Percentiles rank a stretch among this genome's conserved stretches.
These are phyloP conservation scores for Monsonia emarginata DNA, from an alignment of 441 rosid genomes.

Conservation along the genomic window DNA sequence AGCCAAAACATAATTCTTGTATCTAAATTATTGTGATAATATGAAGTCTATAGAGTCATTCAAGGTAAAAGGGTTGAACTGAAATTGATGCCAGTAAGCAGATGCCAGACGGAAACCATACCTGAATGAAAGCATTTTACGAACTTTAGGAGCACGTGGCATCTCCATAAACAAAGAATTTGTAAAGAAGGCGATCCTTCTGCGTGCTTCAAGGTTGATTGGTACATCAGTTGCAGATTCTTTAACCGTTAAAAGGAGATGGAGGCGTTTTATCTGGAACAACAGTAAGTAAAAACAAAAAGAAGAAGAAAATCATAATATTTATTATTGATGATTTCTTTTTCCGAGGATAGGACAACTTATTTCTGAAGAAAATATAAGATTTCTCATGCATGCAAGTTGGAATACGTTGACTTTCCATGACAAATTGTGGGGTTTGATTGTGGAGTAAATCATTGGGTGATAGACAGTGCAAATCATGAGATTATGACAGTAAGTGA, in stretches of 20 bases:
- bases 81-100: not conserved
- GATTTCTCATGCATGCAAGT: not conserved
- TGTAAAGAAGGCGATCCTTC: constrained; percentile 87
- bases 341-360: no score
- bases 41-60: not conserved
- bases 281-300: constrained; percentile 12
- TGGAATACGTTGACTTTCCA: not conserved
- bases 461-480: no score
- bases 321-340: constrained; percentile 1
- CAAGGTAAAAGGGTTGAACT: not conserved
- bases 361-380: not conserved
- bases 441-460: no score
- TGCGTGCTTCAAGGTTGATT: constrained; percentile 89
- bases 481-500: no score
- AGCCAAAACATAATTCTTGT: not conserved
- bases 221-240: constrained; percentile 90
- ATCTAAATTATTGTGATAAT: not conserved
- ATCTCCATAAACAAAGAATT: constrained; percentile 97
- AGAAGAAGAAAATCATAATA: no score
- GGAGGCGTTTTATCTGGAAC: constrained; percentile 74
- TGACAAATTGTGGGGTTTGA: not conserved
- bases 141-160: constrained; percentile 94
- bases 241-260: constrained; percentile 82
- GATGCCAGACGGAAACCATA: constrained; percentile 13
- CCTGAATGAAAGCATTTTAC: constrained; percentile 98